Percentiles rank a stretch among this genome's conserved stretches.
phyloP scores from a whole-genome alignment of 192 early-diverging fungal species.

The Mortierella hygrophila region DNA sequence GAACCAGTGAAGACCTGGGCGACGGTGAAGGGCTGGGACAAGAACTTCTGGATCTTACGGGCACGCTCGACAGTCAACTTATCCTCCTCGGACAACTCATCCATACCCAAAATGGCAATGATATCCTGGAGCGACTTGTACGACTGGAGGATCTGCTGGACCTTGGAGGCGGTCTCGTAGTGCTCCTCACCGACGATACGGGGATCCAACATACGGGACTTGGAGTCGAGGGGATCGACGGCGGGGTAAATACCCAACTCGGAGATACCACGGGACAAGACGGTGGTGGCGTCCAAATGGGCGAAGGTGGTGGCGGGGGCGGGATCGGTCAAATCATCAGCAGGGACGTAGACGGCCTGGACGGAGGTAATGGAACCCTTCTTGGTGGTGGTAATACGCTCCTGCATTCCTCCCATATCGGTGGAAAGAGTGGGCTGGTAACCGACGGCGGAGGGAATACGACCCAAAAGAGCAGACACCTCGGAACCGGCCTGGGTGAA shows the following conservation, averaged over 20 bases:
- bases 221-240: slow-evolving; percentile 98
- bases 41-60: slow-evolving; percentile 99
- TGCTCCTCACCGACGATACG: slow-evolving; percentile 96
- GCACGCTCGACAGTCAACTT: slow-evolving; percentile 99
- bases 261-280: slow-evolving; percentile 97
- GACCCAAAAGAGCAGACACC: slow-evolving; percentile 98
- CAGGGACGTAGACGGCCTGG: slow-evolving; percentile 98
- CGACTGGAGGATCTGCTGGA: slow-evolving; percentile 97
- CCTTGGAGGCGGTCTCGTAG: slow-evolving; percentile 93
- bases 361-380: slow-evolving; percentile 99
- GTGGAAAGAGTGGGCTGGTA: slow-evolving; percentile 99
- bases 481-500: slow-evolving; percentile 99
- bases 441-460: slow-evolving; percentile 99
- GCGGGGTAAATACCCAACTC: slow-evolving; percentile 99
- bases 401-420: slow-evolving; percentile 99
- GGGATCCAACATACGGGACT: slow-evolving; percentile 98
- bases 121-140: slow-evolving; percentile 99
- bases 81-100: slow-evolving; percentile 98
- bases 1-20: slow-evolving; percentile 97
- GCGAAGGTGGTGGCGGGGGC: slow-evolving; percentile 99
- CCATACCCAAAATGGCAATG: slow-evolving; percentile 99
- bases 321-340: slow-evolving; percentile 99
- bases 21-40: slow-evolving; percentile 97
- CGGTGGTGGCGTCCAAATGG: slow-evolving; percentile 99
- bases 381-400: slow-evolving; percentile 99